Evolutionary conservation across 2,329 filamentous ascomycete genomes (phyloP).

Genomic region (Ilyonectria mors-panacis): DNA sequence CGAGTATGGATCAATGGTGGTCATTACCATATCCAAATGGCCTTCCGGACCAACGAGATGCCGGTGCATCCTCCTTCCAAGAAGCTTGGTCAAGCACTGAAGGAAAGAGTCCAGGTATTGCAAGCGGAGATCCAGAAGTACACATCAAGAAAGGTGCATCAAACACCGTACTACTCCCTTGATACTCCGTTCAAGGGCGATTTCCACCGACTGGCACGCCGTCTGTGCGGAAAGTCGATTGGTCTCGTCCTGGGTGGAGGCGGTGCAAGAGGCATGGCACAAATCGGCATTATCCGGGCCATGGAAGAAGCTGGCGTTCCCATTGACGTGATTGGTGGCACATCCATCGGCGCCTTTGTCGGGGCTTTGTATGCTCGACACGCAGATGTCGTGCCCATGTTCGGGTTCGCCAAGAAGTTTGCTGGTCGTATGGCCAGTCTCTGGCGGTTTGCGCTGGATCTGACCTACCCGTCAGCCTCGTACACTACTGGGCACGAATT

Average conservation of each 20-base stretch:
- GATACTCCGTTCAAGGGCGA: constrained; percentile 96
- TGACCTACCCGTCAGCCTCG: constrained; percentile 96
- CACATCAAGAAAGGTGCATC: constrained; percentile 91
- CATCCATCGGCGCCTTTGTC: constrained; percentile 96
- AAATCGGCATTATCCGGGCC: constrained; percentile 93
- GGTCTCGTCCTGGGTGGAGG: constrained; percentile 95
- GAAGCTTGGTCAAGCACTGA: constrained; percentile 87
- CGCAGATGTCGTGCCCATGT: constrained; percentile 96
- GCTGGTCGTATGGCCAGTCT: constrained; percentile 98
- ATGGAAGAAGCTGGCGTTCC: constrained; percentile 97
- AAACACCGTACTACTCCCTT: constrained; percentile 89
- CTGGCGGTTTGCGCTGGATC: constrained; percentile 96
- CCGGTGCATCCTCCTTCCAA: constrained; percentile 82
- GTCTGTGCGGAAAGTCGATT: constrained; percentile 93
- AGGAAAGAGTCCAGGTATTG: constrained; percentile 92
- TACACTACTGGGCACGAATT: constrained; percentile 99
- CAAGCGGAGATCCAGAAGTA: constrained; percentile 99
- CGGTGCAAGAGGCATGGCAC: constrained; percentile 90
- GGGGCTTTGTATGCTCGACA: constrained; percentile 96
- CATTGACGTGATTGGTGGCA: constrained; percentile 95
- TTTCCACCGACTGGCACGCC: constrained; percentile 91
- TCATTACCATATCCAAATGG: constrained; percentile 98
- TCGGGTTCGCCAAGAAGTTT: constrained; percentile 97
- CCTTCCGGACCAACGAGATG: constrained; percentile 82
- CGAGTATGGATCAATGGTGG: constrained; percentile 98